Evolutionary conservation across 805 yeast genomes (phyloP).

Genomic region (Ogataea chonburiensis): DNA sequence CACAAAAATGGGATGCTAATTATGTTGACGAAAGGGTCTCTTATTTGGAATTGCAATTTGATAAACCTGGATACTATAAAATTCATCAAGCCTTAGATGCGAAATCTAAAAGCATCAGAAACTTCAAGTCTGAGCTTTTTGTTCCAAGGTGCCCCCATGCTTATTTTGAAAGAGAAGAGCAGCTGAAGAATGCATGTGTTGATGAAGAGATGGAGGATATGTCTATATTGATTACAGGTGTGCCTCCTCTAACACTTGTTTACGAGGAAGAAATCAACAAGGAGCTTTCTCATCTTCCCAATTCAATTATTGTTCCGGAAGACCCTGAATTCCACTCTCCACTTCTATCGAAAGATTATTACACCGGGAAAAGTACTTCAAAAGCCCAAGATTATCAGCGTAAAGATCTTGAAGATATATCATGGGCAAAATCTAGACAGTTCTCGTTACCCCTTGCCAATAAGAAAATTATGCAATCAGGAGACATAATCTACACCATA

Average conservation of each 20-base stretch:
- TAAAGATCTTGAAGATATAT: conserved; percentile 39
- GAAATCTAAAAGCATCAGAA: conserved; percentile 52
- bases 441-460: conserved; percentile 30
- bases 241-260: conserved; percentile 68
- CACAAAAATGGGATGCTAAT: conserved; percentile 19
- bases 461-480: conserved; percentile 37
- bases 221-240: conserved; percentile 62
- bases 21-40: conserved; percentile 42
- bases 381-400: conserved; percentile 28
- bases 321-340: conserved; percentile 47
- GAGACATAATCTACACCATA: conserved; percentile 55
- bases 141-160: conserved; percentile 81
- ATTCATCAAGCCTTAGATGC: conserved; percentile 65
- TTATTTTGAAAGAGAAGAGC: conserved; percentile 40
- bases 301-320: conserved; percentile 42
- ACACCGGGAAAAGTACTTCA: conserved; percentile 22
- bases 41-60: conserved; percentile 64
- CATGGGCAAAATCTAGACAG: conserved; percentile 34
- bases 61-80: conserved; percentile 74
- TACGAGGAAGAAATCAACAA: conserved; percentile 49
- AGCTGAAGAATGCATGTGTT: conserved; percentile 55
- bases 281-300: conserved; percentile 28
- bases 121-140: conserved; percentile 58
- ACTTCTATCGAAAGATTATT: conserved; percentile 35
- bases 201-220: conserved; percentile 50